Evolutionary conservation across 148 eudicot genomes (phyloP), one percentile per base, ranked within the genome.

Genomic region (Hydrangea macrophylla): DNA sequence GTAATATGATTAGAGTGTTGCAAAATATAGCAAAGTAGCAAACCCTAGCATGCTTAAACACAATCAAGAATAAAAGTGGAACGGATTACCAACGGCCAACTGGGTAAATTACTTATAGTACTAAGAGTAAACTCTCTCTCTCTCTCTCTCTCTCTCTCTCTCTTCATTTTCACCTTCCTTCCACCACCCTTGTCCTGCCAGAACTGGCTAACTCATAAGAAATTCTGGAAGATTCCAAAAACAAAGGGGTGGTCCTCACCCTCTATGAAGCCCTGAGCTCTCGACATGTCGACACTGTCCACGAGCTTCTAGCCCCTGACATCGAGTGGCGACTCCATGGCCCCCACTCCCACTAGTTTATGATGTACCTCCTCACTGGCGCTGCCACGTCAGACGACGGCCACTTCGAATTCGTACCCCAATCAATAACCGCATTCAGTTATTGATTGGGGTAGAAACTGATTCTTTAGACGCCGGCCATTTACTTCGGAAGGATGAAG

Each of bases 241-340:
- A 55, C n/a, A 7, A 9, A 27, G 11, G 59, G 32, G 30, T 55
- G 27, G 59, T 55, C 0, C 27, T 25, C 1, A 17, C 31, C 59
- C 59, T 55, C 6, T 55, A 55, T 27, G 59, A 25, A 13, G 59
- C 59, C 32, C 18, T 55, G n/a, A 55, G 59, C 59, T 6, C 59
- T 11, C 32, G 59, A 9, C 32, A 55, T n/a, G 59, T 27, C 3
- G 59, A 2, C 2, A 55, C 59, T 5, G 59, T 55, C 30, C 59
- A 55, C 6, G 10, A 25, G 15, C 59, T 55, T 10, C 59, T 55
- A 2, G 59, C 59, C 30, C 23, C 59, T 15, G 59, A 55, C 33
- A 15, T 55, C 31, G 59, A 55, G 32, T 55, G 59, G 59, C 27
- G 59, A 33, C 27, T 55, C 59, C 59, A 55, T 27, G 59, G 59